Evolutionary conservation across 2,329 filamentous ascomycete species (phyloP), one percentile per base, ranked within the genome.

Genomic region (Pseudofabraea citricarpa): DNA sequence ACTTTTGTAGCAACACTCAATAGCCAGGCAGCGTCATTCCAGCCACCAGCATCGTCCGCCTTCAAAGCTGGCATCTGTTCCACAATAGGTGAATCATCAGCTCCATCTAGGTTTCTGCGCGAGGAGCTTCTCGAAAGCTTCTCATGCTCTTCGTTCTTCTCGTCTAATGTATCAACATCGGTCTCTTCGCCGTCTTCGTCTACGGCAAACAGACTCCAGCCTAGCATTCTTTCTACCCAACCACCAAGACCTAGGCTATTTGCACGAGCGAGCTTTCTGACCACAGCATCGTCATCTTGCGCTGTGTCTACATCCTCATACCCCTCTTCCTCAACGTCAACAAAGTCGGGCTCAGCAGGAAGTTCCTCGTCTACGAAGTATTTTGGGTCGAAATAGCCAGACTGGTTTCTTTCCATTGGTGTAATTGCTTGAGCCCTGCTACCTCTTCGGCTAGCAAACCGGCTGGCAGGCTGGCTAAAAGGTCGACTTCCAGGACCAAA

Each of bases 21-120:
- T 36, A 86, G 62, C 82, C 81, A 86, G 13, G 79, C 79, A 20
- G 80, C 81, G 61, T 85, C 82, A 45, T 77, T 72, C 81, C 81
- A 85, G 7, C 74, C 74, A 13, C 77, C 79, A 33, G 77, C 73
- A 40, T 83, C 72, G 7, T 70, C 65, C 32, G 71, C 71, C 40
- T 67, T 66, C 8, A 70, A 66, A 23, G 57, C 75, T 57, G 70
- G 69, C 29, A 81, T 64, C 8, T 62, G 62, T 38, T 75, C 72
- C 37, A 72, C 67, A 0, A 67, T 58, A 67, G 62, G 38, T 20
- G 55, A 42, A 21, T 61, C 57, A 16, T 44, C 48, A 21, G 48
- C 36, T 6, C 48, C 46, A 21, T 56, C 49, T 20, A 57, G 37
- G 37, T 36, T 49, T 26, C 40, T 45, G 26, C 45, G 52, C 15